Evolutionary conservation across 331 rosid genomes (phyloP).

Genomic region (Quercus phellos): DNA sequence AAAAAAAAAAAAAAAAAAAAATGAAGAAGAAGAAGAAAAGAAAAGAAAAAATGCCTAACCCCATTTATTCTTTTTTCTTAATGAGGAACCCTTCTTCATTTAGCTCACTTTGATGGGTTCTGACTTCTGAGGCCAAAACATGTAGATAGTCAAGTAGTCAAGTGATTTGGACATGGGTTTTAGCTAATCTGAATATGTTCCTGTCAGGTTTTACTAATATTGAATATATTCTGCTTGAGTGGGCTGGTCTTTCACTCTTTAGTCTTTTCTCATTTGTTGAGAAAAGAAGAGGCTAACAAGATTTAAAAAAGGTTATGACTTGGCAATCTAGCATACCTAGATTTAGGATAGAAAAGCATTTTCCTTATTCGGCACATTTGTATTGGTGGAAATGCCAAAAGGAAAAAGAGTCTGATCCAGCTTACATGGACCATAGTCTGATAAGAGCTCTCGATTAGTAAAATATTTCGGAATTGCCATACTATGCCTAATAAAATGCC

Average conservation of each 20-base stretch:
- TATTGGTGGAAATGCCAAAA: background rate
- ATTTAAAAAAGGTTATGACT: background rate
- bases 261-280: background rate
- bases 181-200: background rate
- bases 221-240: background rate
- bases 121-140: background rate
- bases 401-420: constrained; percentile 1
- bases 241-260: background rate
- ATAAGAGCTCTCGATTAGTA: background rate
- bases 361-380: constrained; percentile 12
- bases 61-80: background rate
- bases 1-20: no score
- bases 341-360: constrained; percentile 12
- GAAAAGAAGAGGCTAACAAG: background rate
- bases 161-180: background rate
- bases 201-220: background rate
- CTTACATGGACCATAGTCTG: background rate
- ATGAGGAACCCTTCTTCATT: background rate
- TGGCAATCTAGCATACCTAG: background rate
- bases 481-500: no score
- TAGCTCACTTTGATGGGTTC: background rate
- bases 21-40: no score
- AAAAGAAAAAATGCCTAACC: background rate
- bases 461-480: constrained; percentile 15
- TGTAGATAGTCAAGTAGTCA: no score